phyloP scores from a whole-genome alignment of 1,284 basidiomycete genomes.

The Ceratobasidium papillatum region DNA sequence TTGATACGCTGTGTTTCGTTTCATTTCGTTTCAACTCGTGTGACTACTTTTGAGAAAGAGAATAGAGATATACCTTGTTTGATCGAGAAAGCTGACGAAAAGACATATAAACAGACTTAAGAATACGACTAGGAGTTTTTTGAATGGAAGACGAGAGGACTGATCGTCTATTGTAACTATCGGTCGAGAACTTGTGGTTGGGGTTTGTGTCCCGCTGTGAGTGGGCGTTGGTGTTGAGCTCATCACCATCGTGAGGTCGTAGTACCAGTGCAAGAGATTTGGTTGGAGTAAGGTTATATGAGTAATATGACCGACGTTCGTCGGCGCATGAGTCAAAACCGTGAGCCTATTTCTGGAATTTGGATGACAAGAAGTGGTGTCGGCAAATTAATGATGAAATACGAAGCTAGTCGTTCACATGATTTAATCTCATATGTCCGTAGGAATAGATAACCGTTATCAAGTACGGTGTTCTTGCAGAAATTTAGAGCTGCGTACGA shows the following conservation, averaged over 20 bases:
- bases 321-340: neutral
- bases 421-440: conserved; percentile 14
- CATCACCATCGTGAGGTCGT: neutral
- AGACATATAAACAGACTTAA: conserved; percentile 38
- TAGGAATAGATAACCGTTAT: neutral
- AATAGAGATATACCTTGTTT: conserved; percentile 13
- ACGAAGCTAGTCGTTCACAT: neutral
- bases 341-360: neutral
- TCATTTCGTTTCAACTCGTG: neutral
- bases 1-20: conserved; percentile 22
- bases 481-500: no score
- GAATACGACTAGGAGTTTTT: conserved; percentile 35
- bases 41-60: neutral
- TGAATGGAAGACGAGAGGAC: conserved; percentile 37
- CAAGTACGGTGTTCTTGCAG: no score
- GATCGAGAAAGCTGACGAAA: conserved; percentile 37
- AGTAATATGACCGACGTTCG: neutral
- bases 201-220: conserved; percentile 23
- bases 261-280: no score
- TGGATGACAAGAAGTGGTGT: neutral
- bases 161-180: conserved; percentile 38
- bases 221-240: conserved; percentile 1
- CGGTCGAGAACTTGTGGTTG: conserved; percentile 4
- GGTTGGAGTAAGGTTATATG: neutral
- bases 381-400: neutral